These are phyloP conservation scores for Teratosphaeriaceae sp. DNA, from an alignment of 2,329 filamentous ascomycete genomes.

Conservation along the genomic window DNA sequence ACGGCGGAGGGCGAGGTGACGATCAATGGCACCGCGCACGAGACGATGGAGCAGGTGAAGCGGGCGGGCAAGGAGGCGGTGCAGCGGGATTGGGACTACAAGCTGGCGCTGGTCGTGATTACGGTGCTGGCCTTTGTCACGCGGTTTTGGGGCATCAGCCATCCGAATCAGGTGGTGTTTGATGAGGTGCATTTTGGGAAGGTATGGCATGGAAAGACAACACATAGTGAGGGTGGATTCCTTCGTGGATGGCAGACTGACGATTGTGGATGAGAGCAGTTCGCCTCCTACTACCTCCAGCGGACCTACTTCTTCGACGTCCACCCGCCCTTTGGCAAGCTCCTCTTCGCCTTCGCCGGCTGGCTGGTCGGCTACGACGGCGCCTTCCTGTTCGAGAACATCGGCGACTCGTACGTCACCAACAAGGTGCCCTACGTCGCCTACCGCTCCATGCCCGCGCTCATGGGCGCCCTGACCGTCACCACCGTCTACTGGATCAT, in stretches of 20 bases:
- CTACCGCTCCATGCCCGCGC: constrained; percentile 86
- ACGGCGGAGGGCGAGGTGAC: not conserved
- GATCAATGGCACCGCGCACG: constrained; percentile 29
- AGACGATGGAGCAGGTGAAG: constrained; percentile 34
- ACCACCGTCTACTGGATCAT: constrained; percentile 95
- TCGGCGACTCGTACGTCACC: constrained; percentile 93
- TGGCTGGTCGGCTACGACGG: constrained; percentile 98
- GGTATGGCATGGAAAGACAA: constrained; percentile 38
- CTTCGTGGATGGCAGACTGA: too few species aligned
- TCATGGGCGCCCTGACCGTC: constrained; percentile 86
- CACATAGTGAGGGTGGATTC: too few species aligned
- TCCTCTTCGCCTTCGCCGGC: constrained; percentile 92
- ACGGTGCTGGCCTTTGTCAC: constrained; percentile 83
- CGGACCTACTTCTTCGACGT: constrained; percentile 99
- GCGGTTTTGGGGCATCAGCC: constrained; percentile 91
- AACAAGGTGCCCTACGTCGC: constrained; percentile 98
- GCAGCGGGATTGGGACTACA: constrained; percentile 67
- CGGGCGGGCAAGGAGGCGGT: constrained; percentile 23
- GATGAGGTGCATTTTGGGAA: constrained; percentile 99
- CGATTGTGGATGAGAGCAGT: constrained; percentile 31
- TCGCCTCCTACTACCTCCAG: constrained; percentile 73
- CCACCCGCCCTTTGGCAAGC: constrained; percentile 95
- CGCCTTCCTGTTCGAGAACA: constrained; percentile 97
- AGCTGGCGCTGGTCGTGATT: constrained; percentile 67
- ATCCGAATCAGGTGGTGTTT: constrained; percentile 95